Conservation (phyloP, 352 stramenopile genomes). For the Globisporangium middletonii region DNA sequence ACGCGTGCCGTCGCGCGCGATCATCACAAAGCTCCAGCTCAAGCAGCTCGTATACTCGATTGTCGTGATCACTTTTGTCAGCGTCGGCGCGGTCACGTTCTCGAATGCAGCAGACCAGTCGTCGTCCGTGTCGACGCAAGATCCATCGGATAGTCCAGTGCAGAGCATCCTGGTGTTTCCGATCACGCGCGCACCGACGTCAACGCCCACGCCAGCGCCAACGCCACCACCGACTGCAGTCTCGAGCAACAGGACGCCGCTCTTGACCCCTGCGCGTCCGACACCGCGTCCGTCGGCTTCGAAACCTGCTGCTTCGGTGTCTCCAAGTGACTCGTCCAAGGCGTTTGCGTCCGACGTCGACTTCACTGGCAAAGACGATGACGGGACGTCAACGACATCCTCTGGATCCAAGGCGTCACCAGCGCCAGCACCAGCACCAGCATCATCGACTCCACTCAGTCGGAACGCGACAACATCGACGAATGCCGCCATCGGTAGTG, state of each 20-base stretch:
- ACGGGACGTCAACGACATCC: neutral
- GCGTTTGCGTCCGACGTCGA: constrained; percentile 1
- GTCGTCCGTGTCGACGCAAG: neutral
- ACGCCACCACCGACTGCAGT: constrained; percentile 1
- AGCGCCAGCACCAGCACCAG: neutral
- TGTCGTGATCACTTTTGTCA: constrained; percentile 12
- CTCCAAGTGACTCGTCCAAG: constrained; percentile 3
- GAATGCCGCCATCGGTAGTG: too few species aligned
- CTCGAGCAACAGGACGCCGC: neutral
- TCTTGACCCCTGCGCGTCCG: constrained; percentile 1
- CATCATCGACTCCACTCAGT: neutral
- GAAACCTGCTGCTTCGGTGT: neutral
- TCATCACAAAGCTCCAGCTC: constrained; percentile 9
- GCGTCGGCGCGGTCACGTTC: constrained; percentile 9
- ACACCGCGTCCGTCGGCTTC: neutral
- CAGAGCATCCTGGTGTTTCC: constrained; percentile 3
- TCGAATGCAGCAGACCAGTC: constrained; percentile 1
- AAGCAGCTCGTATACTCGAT: constrained; percentile 12
- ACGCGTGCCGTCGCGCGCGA: constrained; percentile 1
- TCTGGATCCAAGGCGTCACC: constrained; percentile 3
- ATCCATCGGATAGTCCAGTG: constrained; percentile 4
- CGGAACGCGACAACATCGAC: too few species aligned
- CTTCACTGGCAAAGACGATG: neutral
- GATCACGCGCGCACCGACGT: neutral
- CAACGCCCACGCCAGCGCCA: constrained; percentile 6